Evolutionary conservation across 352 stramenopile species (phyloP).

Genomic region (Pelagophyceae sp.): DNA sequence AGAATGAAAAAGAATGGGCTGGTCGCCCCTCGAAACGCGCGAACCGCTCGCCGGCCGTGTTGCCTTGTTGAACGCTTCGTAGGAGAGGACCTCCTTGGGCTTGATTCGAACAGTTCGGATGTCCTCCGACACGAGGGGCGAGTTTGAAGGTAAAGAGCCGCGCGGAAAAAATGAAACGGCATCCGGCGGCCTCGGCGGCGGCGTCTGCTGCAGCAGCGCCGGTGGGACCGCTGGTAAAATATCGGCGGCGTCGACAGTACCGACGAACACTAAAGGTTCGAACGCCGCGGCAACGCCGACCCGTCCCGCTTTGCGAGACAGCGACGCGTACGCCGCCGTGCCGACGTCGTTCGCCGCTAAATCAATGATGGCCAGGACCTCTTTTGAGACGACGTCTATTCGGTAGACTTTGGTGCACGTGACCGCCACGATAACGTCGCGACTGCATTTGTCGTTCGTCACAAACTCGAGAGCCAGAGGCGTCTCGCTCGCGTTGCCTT

Average conservation of each 20-base stretch:
- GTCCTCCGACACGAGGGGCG: not conserved
- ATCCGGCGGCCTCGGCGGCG: too few species aligned
- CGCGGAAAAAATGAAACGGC: too few species aligned
- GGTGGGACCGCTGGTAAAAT: too few species aligned
- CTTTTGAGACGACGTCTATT: slow-evolving; percentile 6
- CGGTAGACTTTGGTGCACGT: not conserved
- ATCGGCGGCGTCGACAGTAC: not conserved
- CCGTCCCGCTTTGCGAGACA: not conserved
- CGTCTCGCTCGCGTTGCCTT: not conserved
- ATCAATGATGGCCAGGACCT: not conserved
- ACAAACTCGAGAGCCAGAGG: not conserved
- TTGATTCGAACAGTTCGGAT: not conserved
- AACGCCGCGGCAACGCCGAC: not conserved
- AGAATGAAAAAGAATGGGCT: slow-evolving; percentile 57
- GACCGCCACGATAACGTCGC: not conserved
- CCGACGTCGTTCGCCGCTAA: not conserved
- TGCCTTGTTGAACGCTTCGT: not conserved
- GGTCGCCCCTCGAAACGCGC: not conserved
- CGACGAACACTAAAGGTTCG: not conserved
- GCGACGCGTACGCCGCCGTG: not conserved
- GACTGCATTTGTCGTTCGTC: too few species aligned
- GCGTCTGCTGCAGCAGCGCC: too few species aligned
- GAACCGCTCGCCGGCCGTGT: not conserved
- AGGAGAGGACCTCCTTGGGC: not conserved
- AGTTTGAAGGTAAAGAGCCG: not conserved